Conservation (phyloP, 495 filamentous ascomycete genomes). For the Penicillium manginii region DNA sequence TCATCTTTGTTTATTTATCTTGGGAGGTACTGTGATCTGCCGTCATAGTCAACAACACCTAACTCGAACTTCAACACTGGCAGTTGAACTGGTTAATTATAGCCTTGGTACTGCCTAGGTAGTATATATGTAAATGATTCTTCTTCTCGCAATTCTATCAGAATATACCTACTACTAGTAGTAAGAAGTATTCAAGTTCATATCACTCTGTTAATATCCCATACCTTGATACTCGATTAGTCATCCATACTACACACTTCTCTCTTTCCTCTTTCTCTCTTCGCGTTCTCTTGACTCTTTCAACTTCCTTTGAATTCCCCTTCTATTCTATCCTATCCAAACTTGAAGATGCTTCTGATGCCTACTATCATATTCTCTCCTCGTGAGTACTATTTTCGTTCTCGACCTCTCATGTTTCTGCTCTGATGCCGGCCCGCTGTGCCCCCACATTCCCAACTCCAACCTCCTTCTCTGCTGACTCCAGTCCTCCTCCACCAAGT, state of each 20-base stretch:
- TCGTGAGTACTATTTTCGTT: conserved; percentile 35
- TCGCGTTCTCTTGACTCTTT: neutral
- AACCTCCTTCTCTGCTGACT: conserved; percentile 35
- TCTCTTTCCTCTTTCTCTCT: conserved; percentile 7
- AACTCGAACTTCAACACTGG: no score
- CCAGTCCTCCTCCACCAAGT: conserved; percentile 27
- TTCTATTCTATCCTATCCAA: neutral
- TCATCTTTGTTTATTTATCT: no score
- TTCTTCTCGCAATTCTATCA: no score
- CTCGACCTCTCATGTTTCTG: neutral
- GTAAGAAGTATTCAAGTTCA: no score
- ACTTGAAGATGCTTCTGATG: conserved; percentile 50
- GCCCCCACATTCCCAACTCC: conserved; percentile 44
- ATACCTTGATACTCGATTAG: conserved; percentile 16
- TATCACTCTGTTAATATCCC: no score
- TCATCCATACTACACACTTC: conserved; percentile 15
- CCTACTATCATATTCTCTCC: conserved; percentile 28
- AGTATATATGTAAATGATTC: no score
- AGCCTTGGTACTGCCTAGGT: no score
- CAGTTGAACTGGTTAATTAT: no score
- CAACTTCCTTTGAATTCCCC: neutral
- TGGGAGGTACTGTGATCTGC: no score
- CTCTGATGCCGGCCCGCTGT: conserved; percentile 9
- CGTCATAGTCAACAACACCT: no score
- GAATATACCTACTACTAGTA: neutral